Conservation (phyloP, 2,329 filamentous ascomycete species). For the Mollisiaceae sp. region DNA sequence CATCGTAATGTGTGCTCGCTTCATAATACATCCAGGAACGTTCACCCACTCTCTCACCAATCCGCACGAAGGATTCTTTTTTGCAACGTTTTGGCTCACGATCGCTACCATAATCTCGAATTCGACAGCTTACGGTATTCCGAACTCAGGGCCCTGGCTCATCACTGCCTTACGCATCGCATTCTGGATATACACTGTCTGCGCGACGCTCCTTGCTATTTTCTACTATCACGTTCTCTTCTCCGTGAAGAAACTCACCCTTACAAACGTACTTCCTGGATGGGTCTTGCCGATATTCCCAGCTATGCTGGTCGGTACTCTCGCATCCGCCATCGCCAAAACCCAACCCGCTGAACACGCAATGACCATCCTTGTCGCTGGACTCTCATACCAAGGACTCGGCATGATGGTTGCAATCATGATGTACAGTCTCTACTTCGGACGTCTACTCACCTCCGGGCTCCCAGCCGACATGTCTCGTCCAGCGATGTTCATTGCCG, state of each 20-base stretch:
- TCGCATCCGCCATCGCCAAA: slow-evolving; percentile 68
- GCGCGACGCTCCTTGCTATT: slow-evolving; percentile 64
- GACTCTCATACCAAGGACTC: slow-evolving; percentile 71
- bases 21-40: slow-evolving; percentile 61
- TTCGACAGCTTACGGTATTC: slow-evolving; percentile 68
- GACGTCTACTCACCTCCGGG: slow-evolving; percentile 63
- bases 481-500: slow-evolving; percentile 75
- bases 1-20: slow-evolving; percentile 61
- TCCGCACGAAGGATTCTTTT: slow-evolving; percentile 71
- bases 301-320: slow-evolving; percentile 73
- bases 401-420: slow-evolving; percentile 69
- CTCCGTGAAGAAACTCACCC: slow-evolving; percentile 52
- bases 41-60: slow-evolving; percentile 64
- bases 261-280: slow-evolving; percentile 74
- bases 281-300: slow-evolving; percentile 78
- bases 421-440: slow-evolving; percentile 76
- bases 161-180: slow-evolving; percentile 62
- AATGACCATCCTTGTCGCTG: slow-evolving; percentile 67
- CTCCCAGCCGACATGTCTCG: slow-evolving; percentile 67
- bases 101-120: slow-evolving; percentile 71
- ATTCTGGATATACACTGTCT: slow-evolving; percentile 72
- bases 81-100: slow-evolving; percentile 73
- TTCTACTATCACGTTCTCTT: slow-evolving; percentile 73
- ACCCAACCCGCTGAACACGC: slow-evolving; percentile 61
- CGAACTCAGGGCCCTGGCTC: slow-evolving; percentile 58